Evolutionary conservation across 345 rosid genomes (phyloP), one percentile per base, ranked within the genome.

Genomic region (Eucalyptus rudis): DNA sequence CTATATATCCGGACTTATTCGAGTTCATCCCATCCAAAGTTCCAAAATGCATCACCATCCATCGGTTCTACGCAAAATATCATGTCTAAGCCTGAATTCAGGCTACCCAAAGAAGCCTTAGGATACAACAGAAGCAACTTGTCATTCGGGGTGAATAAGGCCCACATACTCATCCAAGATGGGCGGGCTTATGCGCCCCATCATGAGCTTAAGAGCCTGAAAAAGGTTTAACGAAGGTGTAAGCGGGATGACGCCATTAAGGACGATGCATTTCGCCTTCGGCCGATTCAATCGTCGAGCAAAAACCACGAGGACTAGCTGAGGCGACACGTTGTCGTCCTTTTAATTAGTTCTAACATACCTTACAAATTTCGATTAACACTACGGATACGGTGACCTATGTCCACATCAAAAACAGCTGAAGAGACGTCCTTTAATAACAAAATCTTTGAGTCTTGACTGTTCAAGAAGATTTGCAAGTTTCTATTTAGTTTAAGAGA

Each of bases 31-130:
- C 45, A 20, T 19, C 25, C 25, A 0, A 71, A 36, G 25, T 19
- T 19, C 25, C 3, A 0, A 71, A 71, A 6, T 19, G 14, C 45
- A 10, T 71, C 25, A 10, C 45, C 45, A 6, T 11, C 19, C 19
- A 24, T 19, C 45, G 45, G 25, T 36, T 19, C 22, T 0, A 36
- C 0, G 81, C 45, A 36, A 71, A 71, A 1, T 36, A 36, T 71
- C 81, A 1, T 71, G 17, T 10, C 25, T 19, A 71, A 36, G 25
- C 24, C 13, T 0, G 0, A 71, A 10, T 16, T 10, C 14, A 0
- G 13, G 0, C 14, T 36, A 19, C 45, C 81, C 6, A 71, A 71
- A 10, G 44, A 0, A 71, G 25, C 44, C 43, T 66, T 31, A 31
- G 24, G 22, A 17, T 15, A 68, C 1, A 9, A 1, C 44, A 71